Evolutionary conservation across 257 asterid species (phyloP).

Genomic region (Scutellaria minor): DNA sequence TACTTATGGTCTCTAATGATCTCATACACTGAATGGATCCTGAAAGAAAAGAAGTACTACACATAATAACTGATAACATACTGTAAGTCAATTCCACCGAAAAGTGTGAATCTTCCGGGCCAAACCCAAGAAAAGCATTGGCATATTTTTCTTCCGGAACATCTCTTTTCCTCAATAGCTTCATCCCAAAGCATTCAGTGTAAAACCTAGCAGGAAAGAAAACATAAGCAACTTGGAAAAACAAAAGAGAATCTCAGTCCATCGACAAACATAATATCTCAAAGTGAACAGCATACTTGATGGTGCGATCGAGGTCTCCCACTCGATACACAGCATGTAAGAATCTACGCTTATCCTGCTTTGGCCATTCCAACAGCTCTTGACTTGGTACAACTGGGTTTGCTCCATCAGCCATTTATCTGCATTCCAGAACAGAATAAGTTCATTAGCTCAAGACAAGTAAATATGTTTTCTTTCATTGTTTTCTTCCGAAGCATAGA

Average conservation of each 20-base stretch:
- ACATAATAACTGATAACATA: slow-evolving; percentile 45
- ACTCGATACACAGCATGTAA: slow-evolving; percentile 95
- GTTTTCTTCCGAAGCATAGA: not conserved
- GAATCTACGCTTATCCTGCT: slow-evolving; percentile 81
- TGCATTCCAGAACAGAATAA: slow-evolving; percentile 17
- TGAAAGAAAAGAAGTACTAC: not conserved
- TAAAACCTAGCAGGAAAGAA: slow-evolving; percentile 63
- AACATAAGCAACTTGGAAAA: slow-evolving; percentile 19
- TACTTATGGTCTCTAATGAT: slow-evolving; percentile 2
- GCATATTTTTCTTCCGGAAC: slow-evolving; percentile 91
- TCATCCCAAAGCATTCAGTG: slow-evolving; percentile 94
- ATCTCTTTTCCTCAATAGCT: slow-evolving; percentile 88
- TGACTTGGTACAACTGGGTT: slow-evolving; percentile 55
- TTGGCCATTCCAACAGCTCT: slow-evolving; percentile 91
- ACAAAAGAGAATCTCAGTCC: slow-evolving; percentile 22
- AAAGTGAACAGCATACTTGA: slow-evolving; percentile 60
- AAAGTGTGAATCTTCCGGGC: slow-evolving; percentile 90
- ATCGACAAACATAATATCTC: slow-evolving; percentile 10
- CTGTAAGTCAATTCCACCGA: slow-evolving; percentile 94
- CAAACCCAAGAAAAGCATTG: slow-evolving; percentile 99
- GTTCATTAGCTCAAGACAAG: not conserved
- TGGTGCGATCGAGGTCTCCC: slow-evolving; percentile 95
- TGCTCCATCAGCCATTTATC: slow-evolving; percentile 77
- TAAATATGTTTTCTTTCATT: not conserved
- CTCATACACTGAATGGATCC: slow-evolving; percentile 15